Conservation (phyloP, 2,329 filamentous ascomycete species). For the Pseudonectria foliicola region DNA sequence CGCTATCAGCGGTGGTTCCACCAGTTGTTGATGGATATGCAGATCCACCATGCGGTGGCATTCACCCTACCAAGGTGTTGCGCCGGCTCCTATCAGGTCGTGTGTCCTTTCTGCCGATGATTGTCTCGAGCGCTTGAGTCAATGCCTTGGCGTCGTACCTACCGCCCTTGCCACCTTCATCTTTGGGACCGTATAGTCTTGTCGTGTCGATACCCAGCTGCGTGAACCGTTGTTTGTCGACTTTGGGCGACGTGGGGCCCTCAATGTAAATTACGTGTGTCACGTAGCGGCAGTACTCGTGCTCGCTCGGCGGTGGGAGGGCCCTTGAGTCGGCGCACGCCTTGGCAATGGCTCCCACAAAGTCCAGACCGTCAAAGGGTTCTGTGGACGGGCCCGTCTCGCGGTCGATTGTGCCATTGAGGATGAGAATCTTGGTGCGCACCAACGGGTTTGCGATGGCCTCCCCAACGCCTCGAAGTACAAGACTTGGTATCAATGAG, state of each 20-base stretch:
- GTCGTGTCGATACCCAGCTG: conserved; percentile 70
- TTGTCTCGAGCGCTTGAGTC: conserved; percentile 66
- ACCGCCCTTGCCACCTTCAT: conserved; percentile 34
- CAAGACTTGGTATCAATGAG: conserved; percentile 73
- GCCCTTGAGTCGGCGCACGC: conserved; percentile 65
- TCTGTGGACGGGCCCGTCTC: conserved; percentile 67
- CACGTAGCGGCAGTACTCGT: conserved; percentile 61
- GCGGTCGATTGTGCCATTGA: conserved; percentile 78
- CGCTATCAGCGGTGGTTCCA: no score
- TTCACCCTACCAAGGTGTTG: conserved; percentile 35
- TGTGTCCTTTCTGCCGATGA: conserved; percentile 54
- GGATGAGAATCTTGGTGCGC: conserved; percentile 69
- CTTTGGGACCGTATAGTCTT: conserved; percentile 64
- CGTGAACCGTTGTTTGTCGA: conserved; percentile 59
- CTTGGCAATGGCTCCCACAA: conserved; percentile 69
- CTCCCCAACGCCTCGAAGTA: conserved; percentile 66
- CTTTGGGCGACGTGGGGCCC: conserved; percentile 58
- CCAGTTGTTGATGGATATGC: no score
- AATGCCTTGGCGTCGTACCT: conserved; percentile 73
- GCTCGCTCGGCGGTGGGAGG: conserved; percentile 27
- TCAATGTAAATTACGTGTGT: conserved; percentile 80
- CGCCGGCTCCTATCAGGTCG: conserved; percentile 33
- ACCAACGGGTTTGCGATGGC: conserved; percentile 39
- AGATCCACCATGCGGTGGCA: no score
- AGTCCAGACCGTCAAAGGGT: conserved; percentile 70